Percentiles rank a stretch among this genome's conserved stretches.
Conservation (phyloP, 352 stramenopile species). For the Phytophthora lateralis region DNA sequence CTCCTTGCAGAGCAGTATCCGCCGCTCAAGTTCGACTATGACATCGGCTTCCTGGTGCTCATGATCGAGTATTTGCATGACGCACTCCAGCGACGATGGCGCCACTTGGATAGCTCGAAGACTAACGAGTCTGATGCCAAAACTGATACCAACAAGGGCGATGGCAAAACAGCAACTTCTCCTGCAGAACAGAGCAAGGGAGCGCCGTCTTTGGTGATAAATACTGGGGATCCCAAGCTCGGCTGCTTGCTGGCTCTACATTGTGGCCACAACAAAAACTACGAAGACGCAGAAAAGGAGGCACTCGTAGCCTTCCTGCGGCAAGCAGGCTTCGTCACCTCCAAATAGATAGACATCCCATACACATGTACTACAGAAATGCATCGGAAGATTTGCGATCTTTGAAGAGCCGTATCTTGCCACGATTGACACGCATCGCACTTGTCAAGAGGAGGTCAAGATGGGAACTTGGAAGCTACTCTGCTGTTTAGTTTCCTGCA, state of each 20-base stretch:
- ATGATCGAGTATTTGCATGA: conserved; percentile 85
- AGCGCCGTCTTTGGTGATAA: conserved; percentile 38
- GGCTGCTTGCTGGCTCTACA: conserved; percentile 74
- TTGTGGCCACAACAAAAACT: conserved; percentile 89
- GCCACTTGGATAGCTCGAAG: conserved; percentile 38
- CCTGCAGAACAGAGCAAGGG: conserved; percentile 11
- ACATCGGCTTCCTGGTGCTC: conserved; percentile 71
- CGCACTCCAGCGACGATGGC: conserved; percentile 62
- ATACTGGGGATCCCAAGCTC: conserved; percentile 40
- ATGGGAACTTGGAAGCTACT: conserved; percentile 15
- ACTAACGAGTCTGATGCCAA: conserved; percentile 1
- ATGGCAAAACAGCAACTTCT: not conserved
- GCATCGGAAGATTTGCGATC: conserved; percentile 17
- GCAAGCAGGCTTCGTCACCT: conserved; percentile 44
- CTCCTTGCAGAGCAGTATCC: conserved; percentile 65
- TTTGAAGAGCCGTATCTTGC: conserved; percentile 30
- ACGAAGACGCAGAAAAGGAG: conserved; percentile 73
- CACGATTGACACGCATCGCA: conserved; percentile 17
- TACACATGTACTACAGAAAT: conserved; percentile 7
- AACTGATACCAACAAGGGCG: conserved; percentile 15
- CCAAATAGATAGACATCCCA: conserved; percentile 28
- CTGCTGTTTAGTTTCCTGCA: conserved; percentile 5
- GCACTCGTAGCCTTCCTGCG: conserved; percentile 64
- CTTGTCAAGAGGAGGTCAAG: not conserved
- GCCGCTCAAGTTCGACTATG: conserved; percentile 70